Evolutionary conservation across 116 monocot genomes (phyloP).

Genomic region (Zostera marina): DNA sequence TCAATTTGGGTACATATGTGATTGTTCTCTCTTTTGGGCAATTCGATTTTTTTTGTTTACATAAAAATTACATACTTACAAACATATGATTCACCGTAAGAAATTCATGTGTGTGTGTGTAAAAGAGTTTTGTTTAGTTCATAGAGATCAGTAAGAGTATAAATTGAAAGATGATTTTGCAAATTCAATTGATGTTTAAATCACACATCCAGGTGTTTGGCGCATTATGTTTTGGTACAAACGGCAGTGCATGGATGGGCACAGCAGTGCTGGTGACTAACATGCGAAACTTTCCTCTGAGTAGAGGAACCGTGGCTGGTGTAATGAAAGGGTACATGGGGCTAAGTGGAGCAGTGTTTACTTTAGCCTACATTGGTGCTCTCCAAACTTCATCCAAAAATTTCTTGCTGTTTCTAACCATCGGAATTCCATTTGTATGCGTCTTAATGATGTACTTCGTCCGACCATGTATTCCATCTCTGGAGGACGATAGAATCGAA

Average conservation of each 20-base stretch:
- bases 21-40: too few relatives aligned
- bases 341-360: slow-evolving; percentile 73
- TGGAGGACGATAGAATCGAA: slow-evolving; percentile 44
- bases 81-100: too few relatives aligned
- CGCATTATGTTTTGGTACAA: slow-evolving; percentile 65
- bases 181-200: background rate
- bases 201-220: slow-evolving; percentile 54
- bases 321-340: slow-evolving; percentile 74
- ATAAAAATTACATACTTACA: too few relatives aligned
- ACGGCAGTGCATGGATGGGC: slow-evolving; percentile 65
- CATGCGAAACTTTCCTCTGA: slow-evolving; percentile 90
- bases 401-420: slow-evolving; percentile 36
- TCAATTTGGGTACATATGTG: too few relatives aligned
- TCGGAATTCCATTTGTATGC: slow-evolving; percentile 51
- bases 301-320: slow-evolving; percentile 77
- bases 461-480: slow-evolving; percentile 46
- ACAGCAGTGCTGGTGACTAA: slow-evolving; percentile 83
- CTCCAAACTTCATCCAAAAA: slow-evolving; percentile 30
- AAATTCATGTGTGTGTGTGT: too few relatives aligned
- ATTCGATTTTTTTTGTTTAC: too few relatives aligned
- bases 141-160: too few relatives aligned
- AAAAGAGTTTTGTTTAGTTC: too few relatives aligned
- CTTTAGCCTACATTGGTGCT: slow-evolving; percentile 37
- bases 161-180: background rate
- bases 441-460: slow-evolving; percentile 52